Evolutionary conservation across 2,329 filamentous ascomycete genomes (phyloP), one percentile per base, ranked within the genome.

Genomic region (Aspergillus fijiensis): DNA sequence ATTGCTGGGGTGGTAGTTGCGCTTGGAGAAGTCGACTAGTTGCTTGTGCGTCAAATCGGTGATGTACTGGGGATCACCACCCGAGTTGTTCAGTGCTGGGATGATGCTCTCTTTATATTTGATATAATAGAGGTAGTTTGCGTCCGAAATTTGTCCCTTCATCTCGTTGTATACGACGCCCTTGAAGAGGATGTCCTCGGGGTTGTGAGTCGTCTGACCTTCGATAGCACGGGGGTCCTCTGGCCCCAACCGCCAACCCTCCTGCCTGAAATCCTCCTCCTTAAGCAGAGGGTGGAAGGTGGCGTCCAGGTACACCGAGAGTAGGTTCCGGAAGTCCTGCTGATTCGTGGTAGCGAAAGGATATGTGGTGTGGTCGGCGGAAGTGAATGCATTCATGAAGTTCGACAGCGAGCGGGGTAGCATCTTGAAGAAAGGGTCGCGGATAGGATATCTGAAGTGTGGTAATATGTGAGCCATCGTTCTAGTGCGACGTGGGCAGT

Each of bases 381-480:
- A 92, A 48, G 95, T 99, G 74, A 98, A 96, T 62, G 95, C 95
- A 76, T 99, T 99, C 95, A 99, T 99, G 74, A 97, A 99, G 78
- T 98, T 99, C 65, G 95, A 97, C n/a, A 99, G 84, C 5, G 95
- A 97, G 68, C 95, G 88, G 23, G 95, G 95, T 27, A 99, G 85
- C 95, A 99, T 99, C 84, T 98, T 99, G 83, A 99, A 99, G 82
- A 99, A 99, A 0, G 95, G 95, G 72, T 99, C 95, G 63, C 95
- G 91, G 60, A 99, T 94, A n/a, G 95, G 95, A 74, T 93, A 96
- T 76, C 91, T 94, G 72, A 55, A 58, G 7, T 4, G 21, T 51
- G 12, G 29, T 35, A 2, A 16, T 14, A 62, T 62, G 70, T 49
- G 69, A 62, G 47, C 49, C 29, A 27, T 21, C 31, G n/a, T 27